Evolutionary conservation across 441 rosid species (phyloP).

Genomic region (Populus tomentosa): DNA sequence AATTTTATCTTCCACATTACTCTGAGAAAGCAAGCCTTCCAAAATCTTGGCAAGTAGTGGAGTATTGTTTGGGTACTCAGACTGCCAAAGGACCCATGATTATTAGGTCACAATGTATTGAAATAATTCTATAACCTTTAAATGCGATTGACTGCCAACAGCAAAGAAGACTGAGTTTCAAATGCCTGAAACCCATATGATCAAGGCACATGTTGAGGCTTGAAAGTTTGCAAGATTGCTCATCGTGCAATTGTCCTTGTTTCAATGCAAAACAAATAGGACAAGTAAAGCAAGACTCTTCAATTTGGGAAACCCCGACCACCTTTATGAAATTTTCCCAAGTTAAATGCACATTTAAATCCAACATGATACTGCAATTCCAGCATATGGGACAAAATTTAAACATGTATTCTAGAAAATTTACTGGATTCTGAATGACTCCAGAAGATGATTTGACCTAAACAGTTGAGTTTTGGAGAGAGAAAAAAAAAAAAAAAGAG

Average conservation of each 20-base stretch:
- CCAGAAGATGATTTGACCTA: neutral
- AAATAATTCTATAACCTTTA: neutral
- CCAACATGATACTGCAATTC: neutral
- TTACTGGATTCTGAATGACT: neutral
- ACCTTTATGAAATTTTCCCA: neutral
- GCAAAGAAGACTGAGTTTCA: neutral
- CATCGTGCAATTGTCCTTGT: neutral
- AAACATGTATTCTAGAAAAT: neutral
- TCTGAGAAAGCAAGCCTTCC: conserved; percentile 69
- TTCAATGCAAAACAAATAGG: neutral
- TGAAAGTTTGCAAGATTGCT: neutral
- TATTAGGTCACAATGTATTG: conserved; percentile 13
- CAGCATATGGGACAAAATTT: neutral
- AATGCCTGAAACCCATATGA: neutral
- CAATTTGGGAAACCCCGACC: neutral
- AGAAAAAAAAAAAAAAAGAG: neutral
- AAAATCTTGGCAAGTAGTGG: conserved; percentile 82
- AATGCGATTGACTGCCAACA: neutral
- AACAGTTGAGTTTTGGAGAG: neutral
- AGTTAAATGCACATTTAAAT: neutral
- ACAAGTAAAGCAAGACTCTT: neutral
- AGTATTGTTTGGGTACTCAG: conserved; percentile 72
- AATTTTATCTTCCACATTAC: conserved; percentile 58
- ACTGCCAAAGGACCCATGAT: conserved; percentile 40
- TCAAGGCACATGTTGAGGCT: neutral